Base-by-base conservation (phyloP, 805 yeast genomes). In the Ogataea corticis region DNA sequence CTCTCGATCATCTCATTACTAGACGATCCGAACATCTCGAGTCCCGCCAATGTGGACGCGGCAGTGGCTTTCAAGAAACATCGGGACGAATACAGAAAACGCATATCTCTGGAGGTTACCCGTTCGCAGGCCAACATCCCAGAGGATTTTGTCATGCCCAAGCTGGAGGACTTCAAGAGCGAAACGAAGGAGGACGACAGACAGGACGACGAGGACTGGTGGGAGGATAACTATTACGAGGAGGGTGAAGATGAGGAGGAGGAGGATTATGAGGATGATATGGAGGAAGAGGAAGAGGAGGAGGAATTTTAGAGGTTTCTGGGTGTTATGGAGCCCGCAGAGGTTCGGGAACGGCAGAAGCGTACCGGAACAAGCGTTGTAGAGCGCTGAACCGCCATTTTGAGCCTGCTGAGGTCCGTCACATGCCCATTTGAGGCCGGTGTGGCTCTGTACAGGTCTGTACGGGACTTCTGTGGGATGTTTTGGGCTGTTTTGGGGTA, bases 11-110 rank as follows among this genome's bases (percentile, higher is more conserved):
- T 94, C 27, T 88, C 97, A 5, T 73, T 92, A 44, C 76, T 92
- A 57, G 96, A 91, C 59, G 98, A 92, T 65, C 99, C 99, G 39
- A 92, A 92, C 69, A 84, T 88, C 42, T 80, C 83, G 46, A 86
- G 96, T 5, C 98, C 99, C 11, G 99, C 99, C 4, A 92, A 92
- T 65, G 91, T 94, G 37, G 98, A 92, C 64, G 99, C 99, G 7
- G 89, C 96, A n/a, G 87, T 92, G 29, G 89, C 87, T 56, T 91
- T 88, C 78, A 77, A 95, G 58, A 88, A 87, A 59, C 82, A 87
- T 66, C 83, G 85, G 23, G 90, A 83, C 23, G 84, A 81, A 42
- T 92, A 90, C 70, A 80, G 80, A 62, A 82, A 80, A 61, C 82
- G 85, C 63, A 94, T 91, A 4, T 75, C 77, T 49, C 79, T 80